Evolutionary conservation across 345 rosid species (phyloP), one percentile per base, ranked within the genome.

Genomic region (Populus deltoides): DNA sequence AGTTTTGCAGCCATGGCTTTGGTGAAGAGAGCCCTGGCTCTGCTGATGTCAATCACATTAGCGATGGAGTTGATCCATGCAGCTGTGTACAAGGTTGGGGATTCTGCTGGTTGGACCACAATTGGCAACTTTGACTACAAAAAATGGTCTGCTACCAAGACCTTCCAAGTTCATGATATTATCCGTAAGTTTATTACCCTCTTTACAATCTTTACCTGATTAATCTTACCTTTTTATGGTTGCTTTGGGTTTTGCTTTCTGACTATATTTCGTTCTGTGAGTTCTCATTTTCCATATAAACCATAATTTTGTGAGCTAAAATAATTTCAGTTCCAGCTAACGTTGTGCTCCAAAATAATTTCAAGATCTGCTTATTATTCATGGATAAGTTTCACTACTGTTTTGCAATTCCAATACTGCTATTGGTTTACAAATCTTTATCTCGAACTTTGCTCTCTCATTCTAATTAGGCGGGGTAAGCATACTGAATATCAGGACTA

Each of bases 61-160:
- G 57, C 75, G 75, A 76, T 78, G 76, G 80, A 59, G 65, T 1
- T 77, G 74, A 81, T 85, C 73, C 59, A 83, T 70, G 94, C 89
- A 55, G 89, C 87, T 0, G 85, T 87, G 62, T 84, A 93, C 87
- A 95, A 90, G 87, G 98, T 95, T 25, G 97, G 99, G 15, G 96
- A 90, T 81, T 76, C 94, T 36, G 93, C 90, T 49, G 99, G 99
- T 49, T 95, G 98, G 99, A 95, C 98, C 72, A 88, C 93, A 84
- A 90, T 90, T 71, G 99, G 96, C 39, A 92, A 89, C 76, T 68
- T 93, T 22, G 88, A 95, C 73, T 95, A 93, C 90, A 92, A 95
- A 87, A 85, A 77, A 53, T 95, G 99, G 99, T 81, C 96, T 7
- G 91, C 97, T 66, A 75, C 83, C 43, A 93, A 90, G 82, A 87